Conservation (phyloP, 129 eudicot species). For the Dittrichia graveolens region DNA sequence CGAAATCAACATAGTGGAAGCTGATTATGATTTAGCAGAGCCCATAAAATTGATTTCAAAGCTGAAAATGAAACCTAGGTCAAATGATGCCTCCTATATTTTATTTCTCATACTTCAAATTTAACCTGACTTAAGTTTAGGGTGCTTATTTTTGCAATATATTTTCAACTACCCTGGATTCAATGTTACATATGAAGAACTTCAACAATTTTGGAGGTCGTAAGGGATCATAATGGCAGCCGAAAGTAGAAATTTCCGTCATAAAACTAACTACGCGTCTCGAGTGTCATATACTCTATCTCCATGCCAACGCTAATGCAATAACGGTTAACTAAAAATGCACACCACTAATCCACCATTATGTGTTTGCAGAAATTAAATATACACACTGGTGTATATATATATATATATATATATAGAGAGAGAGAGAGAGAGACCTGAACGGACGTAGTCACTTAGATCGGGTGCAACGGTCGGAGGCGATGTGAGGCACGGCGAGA, state of each 20-base stretch:
- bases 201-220: background rate
- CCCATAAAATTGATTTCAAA: background rate
- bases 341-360: background rate
- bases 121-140: too few species aligned
- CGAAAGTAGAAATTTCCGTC: background rate
- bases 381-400: background rate
- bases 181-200: background rate
- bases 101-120: too few species aligned
- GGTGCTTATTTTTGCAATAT: background rate
- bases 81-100: too few species aligned
- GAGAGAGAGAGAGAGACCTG: background rate
- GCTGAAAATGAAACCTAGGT: background rate
- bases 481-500: slow-evolving; percentile 20
- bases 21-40: background rate
- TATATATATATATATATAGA: background rate
- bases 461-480: slow-evolving; percentile 16
- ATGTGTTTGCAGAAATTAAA: background rate
- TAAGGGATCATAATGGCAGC: background rate
- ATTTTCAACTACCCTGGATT: background rate
- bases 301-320: background rate
- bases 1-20: background rate
- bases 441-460: background rate
- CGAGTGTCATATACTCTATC: background rate
- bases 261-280: background rate
- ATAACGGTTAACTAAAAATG: background rate